Evolutionary conservation across 371 early-diverging fungal species (phyloP), one percentile per base, ranked within the genome.

Genomic region (Actinomortierella ambigua): DNA sequence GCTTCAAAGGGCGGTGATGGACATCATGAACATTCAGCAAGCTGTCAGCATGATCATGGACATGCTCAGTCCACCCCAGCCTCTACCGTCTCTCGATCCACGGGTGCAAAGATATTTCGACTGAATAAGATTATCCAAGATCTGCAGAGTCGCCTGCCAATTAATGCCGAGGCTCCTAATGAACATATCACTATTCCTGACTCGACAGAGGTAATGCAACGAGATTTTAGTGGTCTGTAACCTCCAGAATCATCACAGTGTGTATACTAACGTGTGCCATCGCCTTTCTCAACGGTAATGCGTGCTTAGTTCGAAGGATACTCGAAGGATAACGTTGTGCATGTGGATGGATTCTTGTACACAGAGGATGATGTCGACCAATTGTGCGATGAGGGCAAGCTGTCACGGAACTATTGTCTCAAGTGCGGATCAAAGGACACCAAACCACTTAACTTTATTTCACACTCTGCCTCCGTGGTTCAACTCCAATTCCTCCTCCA

Each of bases 331-430:
- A 86, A 85, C 53, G 86, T 87, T 0, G 79, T 86, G 6, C 86
- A 87, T 73, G 89, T 88, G 1, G 89, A 88, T 57, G 79, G 82
- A 2, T 88, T 88, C 60, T 63, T 88, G 29, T 88, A 82, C 63
- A 77, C 79, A 15, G 89, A 88, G 62, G 88, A 87, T 8, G 86
- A 86, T 63, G 81, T 88, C 8, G 89, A 88, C 61, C 85, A 85
- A 17, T 64, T 88, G 20, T 82, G 84, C 24, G 88, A 86, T 28
- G 56, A 75, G n/a, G 86, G 87, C 39, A 80, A 85, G 49, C 76
- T 88, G 39, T 81, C 85, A 15, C 78, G 88, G n/a, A 84, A 85
- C 61, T 82, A 82, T 54, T 88, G 89, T 57, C 51, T 78, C n/a
- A 83, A 86, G 29, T 88, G 89, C 59, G 64, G 80, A 40, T 87